Base-by-base conservation (phyloP, 805 yeast genomes). In the Pichia eremophila region DNA sequence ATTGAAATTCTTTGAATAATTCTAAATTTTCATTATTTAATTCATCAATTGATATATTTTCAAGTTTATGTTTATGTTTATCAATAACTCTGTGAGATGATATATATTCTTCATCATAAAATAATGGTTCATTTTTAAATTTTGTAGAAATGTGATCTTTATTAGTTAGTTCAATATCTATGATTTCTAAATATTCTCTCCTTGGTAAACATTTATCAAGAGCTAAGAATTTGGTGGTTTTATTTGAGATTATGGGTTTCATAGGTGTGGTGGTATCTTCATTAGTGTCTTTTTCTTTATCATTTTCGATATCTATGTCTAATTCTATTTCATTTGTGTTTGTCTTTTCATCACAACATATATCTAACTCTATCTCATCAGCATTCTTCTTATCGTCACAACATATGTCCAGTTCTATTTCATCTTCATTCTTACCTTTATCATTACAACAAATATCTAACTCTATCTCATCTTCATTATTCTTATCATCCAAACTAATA, bases 201-300 rank as follows among this genome's bases (percentile, higher is more conserved):
- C 72, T 65, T 2, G 88, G 87, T 1, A 85, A 67, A 56, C 95
- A 87, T 62, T 91, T 91, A 60, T 90, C 97, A 28, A 91, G 69
- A 0, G 98, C 93, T 31, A 86, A 63, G 56, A 89, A 91, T 54
- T n/a, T 39, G n/a, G 41, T 28, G 8, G 17, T 34, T 34, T 8
- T 9, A 32, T 7, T 7, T 2, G 15, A 32, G 17, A 14, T 32
- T 34, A 18, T 14, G 6, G 25, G 6, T 22, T 22, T 7, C 7
- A 22, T 22, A 3, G 25, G 25, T 22, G 6, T 22, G 25, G 25
- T 22, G 25, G 4, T 19, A n/a, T n/a, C n/a, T n/a, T n/a, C n/a
- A n/a, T n/a, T n/a, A 19, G 22, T 19, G 22, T 19, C 22, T 19
- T 19, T 19, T 19, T 3, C 3, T 19, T 3, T 19, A 19, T 19